Evolutionary conservation across 2,329 filamentous ascomycete species (phyloP).

Genomic region (Aspergillus udagawae): DNA sequence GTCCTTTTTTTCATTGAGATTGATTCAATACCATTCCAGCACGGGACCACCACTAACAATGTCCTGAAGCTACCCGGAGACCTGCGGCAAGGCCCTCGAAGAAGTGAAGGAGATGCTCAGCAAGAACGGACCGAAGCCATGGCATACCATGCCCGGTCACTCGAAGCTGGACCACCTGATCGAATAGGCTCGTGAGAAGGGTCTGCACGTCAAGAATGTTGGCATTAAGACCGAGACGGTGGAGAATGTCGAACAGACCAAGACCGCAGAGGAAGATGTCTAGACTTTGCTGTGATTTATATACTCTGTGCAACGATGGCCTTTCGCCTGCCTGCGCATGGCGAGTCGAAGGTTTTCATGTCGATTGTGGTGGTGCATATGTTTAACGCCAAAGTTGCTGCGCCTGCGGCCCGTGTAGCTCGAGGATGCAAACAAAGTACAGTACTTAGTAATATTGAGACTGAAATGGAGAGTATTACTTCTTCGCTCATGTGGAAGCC

Average conservation of each 20-base stretch:
- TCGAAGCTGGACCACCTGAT: constrained; percentile 27
- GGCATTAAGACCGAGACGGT: not conserved
- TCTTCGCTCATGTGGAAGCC: not conserved
- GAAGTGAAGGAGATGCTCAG: constrained; percentile 32
- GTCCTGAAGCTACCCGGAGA: constrained; percentile 22
- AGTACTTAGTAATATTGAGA: not conserved
- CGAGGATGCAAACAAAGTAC: not conserved
- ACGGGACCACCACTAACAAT: not conserved
- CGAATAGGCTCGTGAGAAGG: constrained; percentile 22
- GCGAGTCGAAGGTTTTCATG: too few relatives aligned
- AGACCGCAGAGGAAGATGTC: not conserved
- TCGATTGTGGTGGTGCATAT: too few relatives aligned
- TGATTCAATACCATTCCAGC: not conserved
- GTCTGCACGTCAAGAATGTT: constrained; percentile 11
- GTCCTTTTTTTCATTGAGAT: not conserved
- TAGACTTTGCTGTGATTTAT: not conserved
- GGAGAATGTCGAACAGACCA: not conserved
- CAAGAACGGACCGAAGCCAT: constrained; percentile 22
- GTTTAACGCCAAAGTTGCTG: too few relatives aligned
- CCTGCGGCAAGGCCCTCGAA: constrained; percentile 30
- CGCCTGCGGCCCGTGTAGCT: not conserved
- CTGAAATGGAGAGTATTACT: not conserved
- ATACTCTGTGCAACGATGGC: too few relatives aligned
- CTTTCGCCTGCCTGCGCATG: too few relatives aligned
- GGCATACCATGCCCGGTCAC: constrained; percentile 31